Conservation (phyloP, 495 filamentous ascomycete genomes). For the Glonium stellatum region DNA sequence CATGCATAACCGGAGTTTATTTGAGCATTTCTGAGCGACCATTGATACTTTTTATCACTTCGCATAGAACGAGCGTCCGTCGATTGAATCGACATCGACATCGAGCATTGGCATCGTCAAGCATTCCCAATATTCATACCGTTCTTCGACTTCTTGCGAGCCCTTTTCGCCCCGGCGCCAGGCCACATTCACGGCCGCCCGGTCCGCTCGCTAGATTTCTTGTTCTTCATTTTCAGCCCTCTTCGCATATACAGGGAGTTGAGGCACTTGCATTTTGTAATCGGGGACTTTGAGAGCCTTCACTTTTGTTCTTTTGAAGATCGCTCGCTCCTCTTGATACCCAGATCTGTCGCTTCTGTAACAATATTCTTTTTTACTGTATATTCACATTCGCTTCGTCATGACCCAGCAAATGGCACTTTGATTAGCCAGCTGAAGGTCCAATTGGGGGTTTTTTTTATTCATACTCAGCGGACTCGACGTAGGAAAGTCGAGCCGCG, state of each 20-base stretch:
- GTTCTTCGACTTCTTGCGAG: not conserved
- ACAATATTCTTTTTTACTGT: not conserved
- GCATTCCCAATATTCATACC: not conserved
- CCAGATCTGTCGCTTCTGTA: conserved; percentile 8
- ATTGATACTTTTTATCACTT: not conserved
- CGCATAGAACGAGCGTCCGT: not conserved
- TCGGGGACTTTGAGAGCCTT: conserved; percentile 5
- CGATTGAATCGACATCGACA: not conserved
- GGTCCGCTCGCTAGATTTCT: not conserved
- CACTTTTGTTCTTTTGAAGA: not conserved
- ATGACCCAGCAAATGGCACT: not conserved
- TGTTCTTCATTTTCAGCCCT: not conserved
- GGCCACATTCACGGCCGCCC: not conserved
- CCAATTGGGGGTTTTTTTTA: not conserved
- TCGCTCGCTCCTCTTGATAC: conserved; percentile 5
- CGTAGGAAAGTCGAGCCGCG: not conserved
- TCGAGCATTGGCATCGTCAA: not conserved
- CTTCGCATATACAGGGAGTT: not conserved
- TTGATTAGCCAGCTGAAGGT: not conserved
- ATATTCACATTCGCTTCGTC: conserved; percentile 1
- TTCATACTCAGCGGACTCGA: not conserved
- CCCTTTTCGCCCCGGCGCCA: not conserved
- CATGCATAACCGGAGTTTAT: conserved; percentile 9
- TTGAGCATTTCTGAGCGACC: conserved; percentile 8
- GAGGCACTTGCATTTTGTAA: not conserved